A percentile compares a stretch with the other conserved stretches of the same genome.
Evolutionary conservation across 495 filamentous ascomycete species (phyloP).

Genomic region (Usnea hakonensis): DNA sequence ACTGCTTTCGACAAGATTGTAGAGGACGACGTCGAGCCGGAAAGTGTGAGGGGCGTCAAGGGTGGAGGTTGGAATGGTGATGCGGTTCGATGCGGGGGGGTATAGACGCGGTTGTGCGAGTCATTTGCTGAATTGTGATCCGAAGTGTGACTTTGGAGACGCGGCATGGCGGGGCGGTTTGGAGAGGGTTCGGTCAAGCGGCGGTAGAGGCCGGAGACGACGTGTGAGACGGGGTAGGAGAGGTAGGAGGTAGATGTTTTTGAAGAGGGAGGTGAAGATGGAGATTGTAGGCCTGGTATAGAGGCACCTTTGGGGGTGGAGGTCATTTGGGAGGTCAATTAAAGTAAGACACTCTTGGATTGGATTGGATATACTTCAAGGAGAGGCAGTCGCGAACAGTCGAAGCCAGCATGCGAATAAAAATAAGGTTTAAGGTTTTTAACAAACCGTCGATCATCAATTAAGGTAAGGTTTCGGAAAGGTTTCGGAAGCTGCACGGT

Average conservation of each 20-base stretch:
- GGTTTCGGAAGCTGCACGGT: neutral
- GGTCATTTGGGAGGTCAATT: neutral
- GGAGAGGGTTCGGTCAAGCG: conserved; percentile 41
- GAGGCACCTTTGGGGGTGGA: conserved; percentile 12
- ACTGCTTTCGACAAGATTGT: conserved; percentile 60
- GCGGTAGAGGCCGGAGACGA: conserved; percentile 46
- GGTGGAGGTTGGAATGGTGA: conserved; percentile 56
- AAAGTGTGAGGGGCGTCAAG: conserved; percentile 47
- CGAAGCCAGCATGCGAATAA: neutral
- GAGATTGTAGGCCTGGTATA: conserved; percentile 6
- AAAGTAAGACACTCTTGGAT: neutral
- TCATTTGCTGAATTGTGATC: conserved; percentile 24
- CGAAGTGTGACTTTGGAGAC: conserved; percentile 23
- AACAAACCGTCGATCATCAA: neutral
- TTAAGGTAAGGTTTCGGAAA: too few species aligned
- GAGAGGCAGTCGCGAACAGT: neutral
- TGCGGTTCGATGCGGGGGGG: conserved; percentile 41
- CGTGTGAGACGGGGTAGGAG: conserved; percentile 48
- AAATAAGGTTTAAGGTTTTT: neutral
- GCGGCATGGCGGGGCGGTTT: conserved; percentile 16
- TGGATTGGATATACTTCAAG: neutral
- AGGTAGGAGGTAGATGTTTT: conserved; percentile 43
- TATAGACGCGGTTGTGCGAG: conserved; percentile 36
- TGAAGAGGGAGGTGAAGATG: conserved; percentile 15
- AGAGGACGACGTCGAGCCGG: conserved; percentile 28